Evolutionary conservation across 2,329 filamentous ascomycete species (phyloP).

Genomic region (Sporothrix curviconia): DNA sequence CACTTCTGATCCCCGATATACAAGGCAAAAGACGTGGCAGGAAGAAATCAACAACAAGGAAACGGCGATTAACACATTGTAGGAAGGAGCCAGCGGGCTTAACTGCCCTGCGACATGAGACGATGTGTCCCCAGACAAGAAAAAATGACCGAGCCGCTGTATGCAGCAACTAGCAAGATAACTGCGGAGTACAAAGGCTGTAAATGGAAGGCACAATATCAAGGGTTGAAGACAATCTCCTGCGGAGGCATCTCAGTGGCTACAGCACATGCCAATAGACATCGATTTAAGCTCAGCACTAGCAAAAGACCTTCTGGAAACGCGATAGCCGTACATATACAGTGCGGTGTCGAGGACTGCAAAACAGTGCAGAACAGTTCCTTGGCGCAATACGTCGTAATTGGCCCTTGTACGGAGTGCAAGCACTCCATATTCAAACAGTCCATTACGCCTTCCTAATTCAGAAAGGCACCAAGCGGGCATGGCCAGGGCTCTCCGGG

Average conservation of each 20-base stretch:
- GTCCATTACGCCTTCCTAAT: slow-evolving; percentile 9
- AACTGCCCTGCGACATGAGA: not conserved
- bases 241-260: too few species aligned
- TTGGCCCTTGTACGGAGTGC: too few species aligned
- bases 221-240: too few species aligned
- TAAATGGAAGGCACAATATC: not conserved
- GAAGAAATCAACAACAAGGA: not conserved
- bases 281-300: not conserved
- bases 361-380: not conserved
- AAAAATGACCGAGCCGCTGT: not conserved
- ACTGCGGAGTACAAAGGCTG: too few species aligned
- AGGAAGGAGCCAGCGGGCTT: slow-evolving; percentile 1
- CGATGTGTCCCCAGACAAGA: not conserved
- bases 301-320: slow-evolving; percentile 9
- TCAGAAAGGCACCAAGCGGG: not conserved
- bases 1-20: too few species aligned
- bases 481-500: not conserved
- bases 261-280: too few species aligned
- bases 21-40: too few species aligned
- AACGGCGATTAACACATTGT: not conserved
- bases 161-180: too few species aligned
- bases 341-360: not conserved
- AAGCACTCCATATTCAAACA: slow-evolving; percentile 1
- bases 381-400: not conserved
- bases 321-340: slow-evolving; percentile 2